Evolutionary conservation across 257 asterid species (phyloP), one percentile per base, ranked within the genome.

Genomic region (Ajuga chamaepitys): DNA sequence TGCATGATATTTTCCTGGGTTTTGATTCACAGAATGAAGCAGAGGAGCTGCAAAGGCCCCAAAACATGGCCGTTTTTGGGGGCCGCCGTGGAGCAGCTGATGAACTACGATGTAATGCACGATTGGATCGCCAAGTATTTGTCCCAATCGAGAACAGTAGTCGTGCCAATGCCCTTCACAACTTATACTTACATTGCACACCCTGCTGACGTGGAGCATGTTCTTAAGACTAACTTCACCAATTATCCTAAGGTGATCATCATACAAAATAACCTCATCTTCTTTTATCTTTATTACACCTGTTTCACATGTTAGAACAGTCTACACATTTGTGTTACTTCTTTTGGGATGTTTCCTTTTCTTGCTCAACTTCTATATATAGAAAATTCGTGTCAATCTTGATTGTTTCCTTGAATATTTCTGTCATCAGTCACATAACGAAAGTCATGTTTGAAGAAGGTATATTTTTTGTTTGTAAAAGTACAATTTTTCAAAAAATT

Each of bases 1-100:
- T 67, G 66, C 74, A 67, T 73, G 45, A 12, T 73, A 18, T 9
- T 60, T 42, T 64, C 74, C 52, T 73, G 74, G 97, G 17, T 61
- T 0, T 53, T 73, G 40, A 32, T 73, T 10, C 28, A 67, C 56
- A 67, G 74, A 67, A 2, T 73, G 46, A 73, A 67, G 66, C 78
- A 73, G 51, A 53, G 68, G 12, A 52, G 51, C 5, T n/a, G 28
- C n/a, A 77, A 58, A 58, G 94, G 93, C 2, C 97, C 96, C 9
- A 85, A 75, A 68, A 85, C 90, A 3, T 85, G 95, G 97, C 95
- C 95, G 7, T 52, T 85, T 8, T 16, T 85, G 0, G 95, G 94
- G 9, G 89, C 88, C 9, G 87, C 86, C 44, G 21, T 83, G 8
- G 77, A 75, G 7, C 80, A 75, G 30, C 70, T 76, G 34, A 46